Evolutionary conservation across 805 yeast genomes (phyloP).

Genomic region (Saturnispora hagleri): DNA sequence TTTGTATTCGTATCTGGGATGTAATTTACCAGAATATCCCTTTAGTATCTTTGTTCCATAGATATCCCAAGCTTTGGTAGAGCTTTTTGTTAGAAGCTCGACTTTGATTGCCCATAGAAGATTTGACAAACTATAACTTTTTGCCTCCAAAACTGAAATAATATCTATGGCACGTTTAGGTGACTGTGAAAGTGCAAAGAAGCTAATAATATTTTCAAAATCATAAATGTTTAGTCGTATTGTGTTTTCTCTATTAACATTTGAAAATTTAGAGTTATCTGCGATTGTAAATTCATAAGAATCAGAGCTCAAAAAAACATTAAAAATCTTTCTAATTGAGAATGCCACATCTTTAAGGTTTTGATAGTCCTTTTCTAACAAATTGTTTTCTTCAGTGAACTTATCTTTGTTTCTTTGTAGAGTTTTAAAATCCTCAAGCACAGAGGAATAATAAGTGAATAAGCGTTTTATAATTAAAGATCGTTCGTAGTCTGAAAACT

Average conservation of each 20-base stretch:
- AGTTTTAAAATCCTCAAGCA: not conserved
- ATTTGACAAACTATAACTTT: conserved; percentile 16
- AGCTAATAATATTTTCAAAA: conserved; percentile 20
- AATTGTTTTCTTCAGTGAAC: not conserved
- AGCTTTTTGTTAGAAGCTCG: conserved; percentile 18
- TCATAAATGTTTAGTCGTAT: conserved; percentile 14
- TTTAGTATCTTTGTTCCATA: conserved; percentile 11
- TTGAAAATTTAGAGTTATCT: not conserved
- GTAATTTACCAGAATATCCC: not conserved
- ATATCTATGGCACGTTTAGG: conserved; percentile 16
- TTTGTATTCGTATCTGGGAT: not conserved
- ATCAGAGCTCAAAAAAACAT: not conserved
- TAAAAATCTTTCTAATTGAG: not conserved
- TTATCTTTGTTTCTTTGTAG: not conserved
- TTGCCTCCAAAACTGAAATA: conserved; percentile 16
- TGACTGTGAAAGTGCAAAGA: conserved; percentile 14
- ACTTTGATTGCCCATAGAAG: conserved; percentile 20
- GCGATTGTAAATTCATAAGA: not conserved
- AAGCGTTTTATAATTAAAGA: conserved; percentile 9
- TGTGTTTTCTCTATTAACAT: not conserved
- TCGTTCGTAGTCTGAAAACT: conserved; percentile 5
- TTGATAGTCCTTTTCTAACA: not conserved
- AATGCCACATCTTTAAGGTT: not conserved
- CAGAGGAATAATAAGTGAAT: not conserved
- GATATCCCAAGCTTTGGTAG: conserved; percentile 20